Evolutionary conservation across 2,329 filamentous ascomycete genomes (phyloP).

Genomic region (Fusarium subtropicale): DNA sequence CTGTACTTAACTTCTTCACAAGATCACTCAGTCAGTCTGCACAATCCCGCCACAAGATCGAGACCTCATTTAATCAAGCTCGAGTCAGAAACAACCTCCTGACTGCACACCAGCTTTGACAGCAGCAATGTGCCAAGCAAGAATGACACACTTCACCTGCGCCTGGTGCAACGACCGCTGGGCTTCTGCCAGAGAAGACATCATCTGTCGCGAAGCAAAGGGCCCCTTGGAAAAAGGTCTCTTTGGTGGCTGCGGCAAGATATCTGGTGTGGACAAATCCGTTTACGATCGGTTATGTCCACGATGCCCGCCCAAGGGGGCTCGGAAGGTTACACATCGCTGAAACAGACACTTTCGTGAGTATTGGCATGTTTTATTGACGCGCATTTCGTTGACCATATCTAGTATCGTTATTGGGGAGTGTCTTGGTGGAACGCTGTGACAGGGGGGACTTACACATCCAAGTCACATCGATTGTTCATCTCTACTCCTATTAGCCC

Average conservation of each 20-base stretch:
- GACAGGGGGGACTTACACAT: too few relatives aligned
- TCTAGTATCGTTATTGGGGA: background rate
- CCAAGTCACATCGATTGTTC: too few relatives aligned
- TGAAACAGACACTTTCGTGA: background rate
- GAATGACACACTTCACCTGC: conserved; percentile 5
- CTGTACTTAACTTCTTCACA: background rate
- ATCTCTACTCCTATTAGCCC: too few relatives aligned
- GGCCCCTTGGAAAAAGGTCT: background rate
- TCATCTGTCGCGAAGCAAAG: background rate
- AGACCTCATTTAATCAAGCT: background rate
- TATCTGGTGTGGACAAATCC: background rate
- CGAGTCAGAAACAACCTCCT: background rate
- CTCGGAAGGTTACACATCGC: background rate
- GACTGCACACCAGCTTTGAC: background rate
- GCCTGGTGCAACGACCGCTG: background rate
- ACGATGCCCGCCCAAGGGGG: background rate
- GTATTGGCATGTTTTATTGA: background rate
- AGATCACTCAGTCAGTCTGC: background rate
- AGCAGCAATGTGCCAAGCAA: background rate
- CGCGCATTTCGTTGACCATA: background rate
- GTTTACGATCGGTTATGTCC: background rate
- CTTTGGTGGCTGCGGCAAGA: background rate
- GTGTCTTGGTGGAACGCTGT: background rate
- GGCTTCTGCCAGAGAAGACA: background rate
- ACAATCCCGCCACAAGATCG: too few relatives aligned